Conservation (phyloP, 2,329 filamentous ascomycete species). For the Amauroascus niger region DNA sequence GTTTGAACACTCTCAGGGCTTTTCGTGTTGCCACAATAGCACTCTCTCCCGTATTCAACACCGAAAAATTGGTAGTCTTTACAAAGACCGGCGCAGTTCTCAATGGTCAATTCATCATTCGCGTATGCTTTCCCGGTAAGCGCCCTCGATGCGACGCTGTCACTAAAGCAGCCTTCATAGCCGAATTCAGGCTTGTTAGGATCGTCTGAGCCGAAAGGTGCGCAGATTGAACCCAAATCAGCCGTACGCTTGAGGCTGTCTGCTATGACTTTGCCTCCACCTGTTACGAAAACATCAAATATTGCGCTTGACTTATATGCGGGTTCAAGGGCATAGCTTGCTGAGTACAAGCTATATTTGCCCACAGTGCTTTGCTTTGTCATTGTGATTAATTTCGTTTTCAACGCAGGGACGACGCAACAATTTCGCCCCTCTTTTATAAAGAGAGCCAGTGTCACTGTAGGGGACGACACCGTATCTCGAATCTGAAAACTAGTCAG, state of each 20-base stretch:
- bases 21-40: conserved; percentile 12
- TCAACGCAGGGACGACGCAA: conserved; percentile 14
- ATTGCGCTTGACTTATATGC: conserved; percentile 3
- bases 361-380: conserved; percentile 6
- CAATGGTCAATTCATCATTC: conserved; percentile 10
- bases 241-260: conserved; percentile 13
- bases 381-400: conserved; percentile 9
- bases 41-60: conserved; percentile 14
- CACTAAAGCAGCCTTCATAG: conserved; percentile 15
- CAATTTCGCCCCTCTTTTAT: conserved; percentile 12
- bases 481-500: conserved; percentile 10
- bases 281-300: conserved; percentile 11
- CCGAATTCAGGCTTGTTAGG: not conserved
- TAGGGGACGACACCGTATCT: conserved; percentile 1
- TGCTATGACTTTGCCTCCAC: not conserved
- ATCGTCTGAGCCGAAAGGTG: conserved; percentile 5
- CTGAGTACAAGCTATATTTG: conserved; percentile 13
- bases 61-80: conserved; percentile 14
- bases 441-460: conserved; percentile 8
- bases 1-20: not conserved
- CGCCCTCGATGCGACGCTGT: conserved; percentile 9
- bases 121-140: conserved; percentile 6
- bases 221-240: conserved; percentile 9
- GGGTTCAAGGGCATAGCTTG: conserved; percentile 5
- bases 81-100: conserved; percentile 6